Evolutionary conservation across 73 alveolate genomes (phyloP).

Genomic region (Paramecium pentaurelia): DNA sequence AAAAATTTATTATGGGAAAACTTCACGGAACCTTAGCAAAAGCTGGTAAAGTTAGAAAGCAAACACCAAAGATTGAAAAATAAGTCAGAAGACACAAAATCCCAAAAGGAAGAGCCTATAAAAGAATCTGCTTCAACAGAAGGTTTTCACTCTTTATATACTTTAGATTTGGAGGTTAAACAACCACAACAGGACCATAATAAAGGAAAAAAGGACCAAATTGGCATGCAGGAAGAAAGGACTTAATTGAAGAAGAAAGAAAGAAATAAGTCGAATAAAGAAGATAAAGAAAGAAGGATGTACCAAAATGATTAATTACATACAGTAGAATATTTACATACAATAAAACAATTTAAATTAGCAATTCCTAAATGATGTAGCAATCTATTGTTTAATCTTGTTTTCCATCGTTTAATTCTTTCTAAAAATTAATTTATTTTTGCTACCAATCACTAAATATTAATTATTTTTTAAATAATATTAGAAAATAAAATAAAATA

Average conservation of each 20-base stretch:
- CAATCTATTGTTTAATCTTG: not conserved
- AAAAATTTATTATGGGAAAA: slow-evolving; percentile 46
- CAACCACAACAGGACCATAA: slow-evolving; percentile 22
- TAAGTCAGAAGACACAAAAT: slow-evolving; percentile 87
- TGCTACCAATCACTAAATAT: not conserved
- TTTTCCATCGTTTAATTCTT: not conserved
- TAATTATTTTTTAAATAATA: not conserved
- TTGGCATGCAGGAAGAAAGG: slow-evolving; percentile 68
- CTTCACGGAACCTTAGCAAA: slow-evolving; percentile 65
- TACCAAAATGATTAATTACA: not conserved
- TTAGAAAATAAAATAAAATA: not conserved
- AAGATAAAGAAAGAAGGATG: slow-evolving; percentile 1
- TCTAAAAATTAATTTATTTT: not conserved
- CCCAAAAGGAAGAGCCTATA: slow-evolving; percentile 95
- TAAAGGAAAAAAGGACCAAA: slow-evolving; percentile 60
- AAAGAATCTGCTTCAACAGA: slow-evolving; percentile 91
- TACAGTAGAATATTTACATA: slow-evolving; percentile 6
- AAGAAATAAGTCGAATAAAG: slow-evolving; percentile 43
- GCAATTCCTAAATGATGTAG: not conserved
- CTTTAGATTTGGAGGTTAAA: not conserved
- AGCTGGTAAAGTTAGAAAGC: slow-evolving; percentile 67
- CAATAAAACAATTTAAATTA: not conserved
- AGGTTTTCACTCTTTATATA: slow-evolving; percentile 59
- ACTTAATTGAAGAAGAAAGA: slow-evolving; percentile 53
- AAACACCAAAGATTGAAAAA: slow-evolving; percentile 77